Conservation (phyloP, 441 rosid species). For the Gossypium davidsonii region DNA sequence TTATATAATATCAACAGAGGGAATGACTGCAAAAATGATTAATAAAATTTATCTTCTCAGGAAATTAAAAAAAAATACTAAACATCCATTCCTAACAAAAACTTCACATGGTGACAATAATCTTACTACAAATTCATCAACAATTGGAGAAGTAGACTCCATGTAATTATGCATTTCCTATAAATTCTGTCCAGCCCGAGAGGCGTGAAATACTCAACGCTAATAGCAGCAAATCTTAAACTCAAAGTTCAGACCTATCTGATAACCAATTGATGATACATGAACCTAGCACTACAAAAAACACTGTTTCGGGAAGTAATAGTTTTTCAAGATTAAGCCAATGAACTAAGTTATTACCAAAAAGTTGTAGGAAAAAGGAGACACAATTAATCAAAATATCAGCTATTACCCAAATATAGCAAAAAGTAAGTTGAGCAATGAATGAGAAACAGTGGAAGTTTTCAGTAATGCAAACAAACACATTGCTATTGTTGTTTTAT, state of each 20-base stretch:
- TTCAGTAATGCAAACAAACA: background rate
- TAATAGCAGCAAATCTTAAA: background rate
- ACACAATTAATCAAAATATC: background rate
- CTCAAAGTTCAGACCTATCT: background rate
- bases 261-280: background rate
- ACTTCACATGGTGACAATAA: background rate
- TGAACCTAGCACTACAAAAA: background rate
- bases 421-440: background rate
- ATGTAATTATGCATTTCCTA: background rate
- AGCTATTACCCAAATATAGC: background rate
- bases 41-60: background rate
- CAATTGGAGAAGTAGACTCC: background rate
- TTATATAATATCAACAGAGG: background rate
- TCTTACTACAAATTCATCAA: background rate
- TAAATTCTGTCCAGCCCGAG: background rate
- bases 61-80: background rate
- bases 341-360: background rate
- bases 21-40: background rate
- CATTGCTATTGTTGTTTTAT: background rate
- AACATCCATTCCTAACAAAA: background rate
- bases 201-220: background rate
- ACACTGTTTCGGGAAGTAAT: background rate
- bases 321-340: background rate
- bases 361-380: background rate
- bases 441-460: background rate